phyloP scores from a whole-genome alignment of 2,329 filamentous ascomycete genomes.

The Leptographium wingfieldii region DNA sequence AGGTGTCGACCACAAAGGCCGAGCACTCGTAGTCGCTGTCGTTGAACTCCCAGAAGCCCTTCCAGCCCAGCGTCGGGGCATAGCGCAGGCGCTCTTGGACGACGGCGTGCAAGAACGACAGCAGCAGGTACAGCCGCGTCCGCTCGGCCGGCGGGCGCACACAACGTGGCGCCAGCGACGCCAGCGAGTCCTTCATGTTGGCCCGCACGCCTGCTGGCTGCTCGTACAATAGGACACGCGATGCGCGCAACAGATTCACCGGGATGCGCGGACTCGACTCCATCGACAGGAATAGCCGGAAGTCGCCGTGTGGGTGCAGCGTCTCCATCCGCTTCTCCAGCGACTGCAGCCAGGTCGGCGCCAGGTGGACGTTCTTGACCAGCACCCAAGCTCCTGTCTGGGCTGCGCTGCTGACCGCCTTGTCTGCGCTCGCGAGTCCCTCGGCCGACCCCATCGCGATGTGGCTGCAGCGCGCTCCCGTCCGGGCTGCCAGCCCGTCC shows the following conservation, averaged over 20 bases:
- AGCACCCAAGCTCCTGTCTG: constrained; percentile 91
- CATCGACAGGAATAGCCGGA: constrained; percentile 95
- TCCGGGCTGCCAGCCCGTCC: constrained; percentile 80
- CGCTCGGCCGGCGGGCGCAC: constrained; percentile 81
- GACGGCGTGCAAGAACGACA: constrained; percentile 92
- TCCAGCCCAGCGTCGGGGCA: constrained; percentile 89
- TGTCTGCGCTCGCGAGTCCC: constrained; percentile 82
- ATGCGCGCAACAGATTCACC: constrained; percentile 86
- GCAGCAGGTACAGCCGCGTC: constrained; percentile 73
- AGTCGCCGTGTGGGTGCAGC: constrained; percentile 84
- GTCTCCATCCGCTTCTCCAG: constrained; percentile 94
- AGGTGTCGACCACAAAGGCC: constrained; percentile 87
- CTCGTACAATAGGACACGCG: constrained; percentile 92
- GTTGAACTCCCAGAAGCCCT: constrained; percentile 99
- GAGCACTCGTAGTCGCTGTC: constrained; percentile 99
- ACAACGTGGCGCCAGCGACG: constrained; percentile 63
- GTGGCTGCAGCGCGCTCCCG: constrained; percentile 74
- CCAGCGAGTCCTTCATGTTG: constrained; percentile 97
- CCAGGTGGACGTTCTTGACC: constrained; percentile 97
- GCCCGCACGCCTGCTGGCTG: constrained; percentile 92
- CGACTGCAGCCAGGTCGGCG: constrained; percentile 91
- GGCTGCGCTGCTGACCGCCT: constrained; percentile 85
- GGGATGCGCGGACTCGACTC: constrained; percentile 94
- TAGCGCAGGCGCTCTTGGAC: constrained; percentile 91
- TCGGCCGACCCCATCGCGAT: constrained; percentile 99